A percentile compares a stretch with the other conserved stretches of the same genome.
phyloP scores from a whole-genome alignment of 2,329 filamentous ascomycete genomes.

The Nemania diffusa region DNA sequence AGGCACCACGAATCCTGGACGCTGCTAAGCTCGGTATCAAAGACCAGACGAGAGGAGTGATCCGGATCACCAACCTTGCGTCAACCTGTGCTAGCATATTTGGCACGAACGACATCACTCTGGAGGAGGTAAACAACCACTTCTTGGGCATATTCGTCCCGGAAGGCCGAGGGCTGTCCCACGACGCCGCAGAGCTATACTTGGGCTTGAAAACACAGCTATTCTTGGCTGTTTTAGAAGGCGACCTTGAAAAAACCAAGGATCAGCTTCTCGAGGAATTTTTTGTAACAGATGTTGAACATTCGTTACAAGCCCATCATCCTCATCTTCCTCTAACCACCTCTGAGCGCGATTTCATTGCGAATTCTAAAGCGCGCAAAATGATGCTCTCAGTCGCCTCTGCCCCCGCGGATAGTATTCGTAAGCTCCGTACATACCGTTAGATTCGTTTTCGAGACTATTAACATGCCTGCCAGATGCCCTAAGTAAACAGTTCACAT shows the following conservation, averaged over 20 bases:
- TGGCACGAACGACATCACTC: slow-evolving; percentile 47
- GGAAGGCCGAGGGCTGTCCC: slow-evolving; percentile 42
- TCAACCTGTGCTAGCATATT: slow-evolving; percentile 50
- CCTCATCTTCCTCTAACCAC: slow-evolving; percentile 41
- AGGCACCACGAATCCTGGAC: slow-evolving; percentile 42
- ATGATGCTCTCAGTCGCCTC: slow-evolving; percentile 48
- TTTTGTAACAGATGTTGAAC: slow-evolving; percentile 45
- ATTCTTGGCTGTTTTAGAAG: slow-evolving; percentile 48
- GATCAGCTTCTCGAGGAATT: slow-evolving; percentile 46
- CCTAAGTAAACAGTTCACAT: slow-evolving; percentile 48
- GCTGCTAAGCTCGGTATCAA: slow-evolving; percentile 44
- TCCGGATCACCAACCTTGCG: slow-evolving; percentile 49
- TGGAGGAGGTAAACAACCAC: slow-evolving; percentile 49
- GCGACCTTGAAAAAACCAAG: slow-evolving; percentile 41
- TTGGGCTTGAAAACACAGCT: slow-evolving; percentile 50
- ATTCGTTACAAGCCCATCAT: slow-evolving; percentile 45
- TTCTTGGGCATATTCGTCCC: slow-evolving; percentile 49
- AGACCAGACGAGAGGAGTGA: slow-evolving; percentile 45
- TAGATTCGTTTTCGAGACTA: slow-evolving; percentile 4
- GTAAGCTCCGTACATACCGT: slow-evolving; percentile 39
- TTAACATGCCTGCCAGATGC: slow-evolving; percentile 39
- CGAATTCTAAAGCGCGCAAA: slow-evolving; percentile 43
- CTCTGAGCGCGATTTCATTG: slow-evolving; percentile 46
- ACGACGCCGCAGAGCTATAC: slow-evolving; percentile 48
- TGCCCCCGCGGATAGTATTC: slow-evolving; percentile 39